Base-by-base conservation (phyloP, 306 rosid genomes). In the Pterocarpus macrocarpus region DNA sequence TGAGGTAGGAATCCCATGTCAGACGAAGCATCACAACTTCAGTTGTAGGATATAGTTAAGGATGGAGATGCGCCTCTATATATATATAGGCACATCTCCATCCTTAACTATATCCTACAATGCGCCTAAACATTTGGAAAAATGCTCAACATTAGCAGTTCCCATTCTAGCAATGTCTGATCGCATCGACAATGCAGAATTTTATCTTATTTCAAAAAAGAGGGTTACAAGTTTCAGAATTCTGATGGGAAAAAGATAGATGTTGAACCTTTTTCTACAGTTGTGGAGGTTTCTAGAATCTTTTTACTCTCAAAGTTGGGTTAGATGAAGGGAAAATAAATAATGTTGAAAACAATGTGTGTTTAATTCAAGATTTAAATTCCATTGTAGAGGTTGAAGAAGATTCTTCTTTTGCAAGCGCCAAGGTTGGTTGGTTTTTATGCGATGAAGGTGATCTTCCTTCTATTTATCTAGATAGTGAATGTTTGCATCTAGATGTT, bases 21-120 rank as follows among this genome's bases (percentile, higher is more conserved):
- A 11, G 41, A 41, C 50, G 64, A 44, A 28, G 75, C 67, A 53
- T 55, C 73, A 79, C 16, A 52, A 36, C 36, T 52, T 71, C 72
- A 22, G 28, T 9, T 22, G 66, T 33, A n/a, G 67, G 38, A n/a
- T 33, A 28, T 35, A 57, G 49, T 57, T 28, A 8, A 61, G 32
- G 22, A 59, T 35, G 43, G 64, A 17, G 12, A 9, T 61, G 34
- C 7, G 43, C 32, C 33, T 70, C 56, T 22, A 22, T 22, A 22
- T 22, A 22, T 22, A 22, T 22, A 22, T 22, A 22, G 28, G 28
- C 28, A 1, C 28, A 22, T 1, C 28, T 22, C 28, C 28, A 22
- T 22, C 28, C 28, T 22, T 22, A 22, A 22, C 28, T 22, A 22
- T 22, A 22, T 22, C 28, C 28, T 22, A 22, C 28, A 22, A 22